Evolutionary conservation across 2,329 filamentous ascomycete genomes (phyloP), one percentile per base, ranked within the genome.

Genomic region (Exophiala sp.): DNA sequence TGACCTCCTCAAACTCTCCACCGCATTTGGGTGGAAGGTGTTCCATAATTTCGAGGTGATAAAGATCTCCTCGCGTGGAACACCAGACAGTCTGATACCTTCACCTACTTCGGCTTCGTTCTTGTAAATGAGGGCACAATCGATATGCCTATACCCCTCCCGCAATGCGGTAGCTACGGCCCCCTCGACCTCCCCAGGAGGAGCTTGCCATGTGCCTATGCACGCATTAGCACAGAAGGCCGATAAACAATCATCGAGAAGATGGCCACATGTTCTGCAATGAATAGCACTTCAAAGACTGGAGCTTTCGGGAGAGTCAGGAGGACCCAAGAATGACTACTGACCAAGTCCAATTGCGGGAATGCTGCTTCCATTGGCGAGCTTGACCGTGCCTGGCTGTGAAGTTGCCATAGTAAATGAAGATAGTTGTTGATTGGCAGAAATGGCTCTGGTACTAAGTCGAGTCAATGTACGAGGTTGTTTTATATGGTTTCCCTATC

Each of bases 41-140:
- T 84, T 86, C 88, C 89, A 95, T 36, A 91, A 80, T 79, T 95
- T 95, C 65, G 85, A 89, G 52, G 89, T 88, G 55, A 95, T 82
- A 72, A 94, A 94, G 57, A 95, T 73, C 52, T 94, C 88, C 69
- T 87, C 82, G 57, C 89, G 82, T 78, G 85, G 87, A 64, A 88
- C 75, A 21, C 88, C 88, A 4, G 82, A 89, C 52, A 88, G 84
- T 67, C 83, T 83, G 50, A 95, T 79, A 8, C 87, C 90, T 67
- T 85, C 75, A 60, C 90, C 90, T 8, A 95, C 89, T 70, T 92
- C 88, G 44, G 86, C 80, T 72, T 95, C 90, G 70, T 95, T 91
- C 41, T 45, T 45, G 62, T 80, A 81, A 66, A 73, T 76, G 72
- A 76, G 79, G 41, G 78, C 79, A 61, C 77, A 79, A 64, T 81